A percentile compares a stretch with the other conserved stretches of the same genome.
phyloP scores from a whole-genome alignment of 495 filamentous ascomycete species.

The Aeminium ludgeri region DNA sequence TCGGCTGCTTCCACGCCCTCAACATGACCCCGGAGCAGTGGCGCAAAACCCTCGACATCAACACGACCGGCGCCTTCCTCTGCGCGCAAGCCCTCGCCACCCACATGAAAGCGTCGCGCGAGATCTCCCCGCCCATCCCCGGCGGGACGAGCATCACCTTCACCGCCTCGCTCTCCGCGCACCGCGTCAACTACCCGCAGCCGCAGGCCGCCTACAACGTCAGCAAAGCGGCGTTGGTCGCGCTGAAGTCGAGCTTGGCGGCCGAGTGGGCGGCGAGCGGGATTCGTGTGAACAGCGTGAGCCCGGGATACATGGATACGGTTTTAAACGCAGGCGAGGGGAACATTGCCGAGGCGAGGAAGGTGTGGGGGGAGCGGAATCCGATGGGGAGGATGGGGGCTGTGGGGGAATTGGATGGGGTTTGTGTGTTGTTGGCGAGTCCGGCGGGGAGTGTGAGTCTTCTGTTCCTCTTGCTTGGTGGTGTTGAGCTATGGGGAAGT shows the following conservation, averaged over 20 bases:
- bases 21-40: constrained; percentile 39
- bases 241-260: constrained; percentile 43
- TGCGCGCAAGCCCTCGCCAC: constrained; percentile 48
- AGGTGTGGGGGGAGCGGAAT: constrained; percentile 43
- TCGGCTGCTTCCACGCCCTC: constrained; percentile 39
- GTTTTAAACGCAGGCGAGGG: constrained; percentile 54
- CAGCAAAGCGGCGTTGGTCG: constrained; percentile 45
- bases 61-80: constrained; percentile 50
- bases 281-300: constrained; percentile 53
- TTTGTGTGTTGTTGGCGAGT: constrained; percentile 46
- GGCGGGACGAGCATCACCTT: constrained; percentile 48
- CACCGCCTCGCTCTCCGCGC: constrained; percentile 49
- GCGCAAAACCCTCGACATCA: constrained; percentile 46
- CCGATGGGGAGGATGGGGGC: constrained; percentile 54
- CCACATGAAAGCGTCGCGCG: constrained; percentile 20
- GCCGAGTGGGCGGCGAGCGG: constrained; percentile 48
- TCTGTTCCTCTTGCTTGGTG: too few relatives aligned
- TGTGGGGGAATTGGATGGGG: constrained; percentile 48
- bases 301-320: constrained; percentile 68
- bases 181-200: constrained; percentile 50
- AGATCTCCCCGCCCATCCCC: background rate
- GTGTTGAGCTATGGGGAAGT: too few relatives aligned
- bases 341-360: constrained; percentile 32
- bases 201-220: constrained; percentile 56
- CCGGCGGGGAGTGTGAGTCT: constrained; percentile 32